Percentiles rank a stretch among this genome's conserved stretches.
These are phyloP conservation scores for Colletotrichum sp. DNA, from an alignment of 2,329 filamentous ascomycete species.

Conservation along the genomic window DNA sequence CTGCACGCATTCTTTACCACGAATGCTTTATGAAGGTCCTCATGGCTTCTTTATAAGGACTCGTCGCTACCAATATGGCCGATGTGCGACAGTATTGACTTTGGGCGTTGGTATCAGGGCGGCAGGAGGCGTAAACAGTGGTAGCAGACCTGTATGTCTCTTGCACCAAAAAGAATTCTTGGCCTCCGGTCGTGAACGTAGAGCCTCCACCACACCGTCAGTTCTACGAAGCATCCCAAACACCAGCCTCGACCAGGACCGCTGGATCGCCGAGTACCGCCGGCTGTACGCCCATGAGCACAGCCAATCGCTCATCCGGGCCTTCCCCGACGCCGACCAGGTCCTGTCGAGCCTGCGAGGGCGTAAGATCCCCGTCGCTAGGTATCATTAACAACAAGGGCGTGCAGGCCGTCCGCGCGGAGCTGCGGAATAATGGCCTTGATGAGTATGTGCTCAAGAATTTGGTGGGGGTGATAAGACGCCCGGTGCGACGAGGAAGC, in stretches of 20 bases:
- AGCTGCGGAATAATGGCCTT: not conserved
- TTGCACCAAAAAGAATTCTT: too few relatives aligned
- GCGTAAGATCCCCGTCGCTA: not conserved
- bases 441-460: not conserved
- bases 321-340: not conserved
- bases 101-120: not conserved
- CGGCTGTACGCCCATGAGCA: not conserved
- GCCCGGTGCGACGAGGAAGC: not conserved
- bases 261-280: not conserved
- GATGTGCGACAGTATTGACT: not conserved
- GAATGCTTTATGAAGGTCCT: too few relatives aligned
- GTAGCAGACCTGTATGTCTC: not conserved
- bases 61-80: not conserved
- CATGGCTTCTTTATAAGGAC: not conserved
- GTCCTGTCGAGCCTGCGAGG: not conserved
- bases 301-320: not conserved
- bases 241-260: not conserved
- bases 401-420: not conserved
- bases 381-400: not conserved
- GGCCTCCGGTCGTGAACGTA: too few relatives aligned
- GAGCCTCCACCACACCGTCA: not conserved
- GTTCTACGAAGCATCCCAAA: not conserved
- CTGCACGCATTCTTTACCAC: too few relatives aligned
- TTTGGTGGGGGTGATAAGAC: not conserved
- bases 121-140: not conserved